phyloP scores from a whole-genome alignment of 1,284 basidiomycete species.

The Cryptococcus amylolentus region DNA sequence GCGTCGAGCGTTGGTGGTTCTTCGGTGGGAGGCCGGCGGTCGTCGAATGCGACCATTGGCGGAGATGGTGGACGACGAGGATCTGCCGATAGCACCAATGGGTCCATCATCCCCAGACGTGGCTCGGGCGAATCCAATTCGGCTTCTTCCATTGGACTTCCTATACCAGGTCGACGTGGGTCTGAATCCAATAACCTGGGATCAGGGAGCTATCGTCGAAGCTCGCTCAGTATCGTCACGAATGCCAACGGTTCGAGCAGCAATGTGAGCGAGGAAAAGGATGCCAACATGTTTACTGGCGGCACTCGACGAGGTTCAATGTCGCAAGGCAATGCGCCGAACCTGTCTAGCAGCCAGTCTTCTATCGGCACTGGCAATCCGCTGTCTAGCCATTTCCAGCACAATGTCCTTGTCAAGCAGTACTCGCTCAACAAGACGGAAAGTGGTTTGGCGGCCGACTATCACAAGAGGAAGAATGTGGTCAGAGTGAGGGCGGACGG shows the following conservation, averaged over 20 bases:
- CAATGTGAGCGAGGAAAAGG: conserved; percentile 27
- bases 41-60: conserved; percentile 7
- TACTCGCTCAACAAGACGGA: conserved; percentile 90
- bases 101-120: not conserved
- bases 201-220: conserved; percentile 5
- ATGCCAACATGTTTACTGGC: conserved; percentile 36
- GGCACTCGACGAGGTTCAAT: conserved; percentile 6
- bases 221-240: conserved; percentile 12
- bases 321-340: not conserved
- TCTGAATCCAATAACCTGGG: conserved; percentile 8
- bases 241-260: conserved; percentile 5
- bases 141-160: not conserved
- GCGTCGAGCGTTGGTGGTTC: conserved; percentile 19
- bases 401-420: conserved; percentile 52
- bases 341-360: conserved; percentile 1
- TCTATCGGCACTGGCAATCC: conserved; percentile 11
- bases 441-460: conserved; percentile 91
- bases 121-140: conserved; percentile 1
- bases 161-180: conserved; percentile 1
- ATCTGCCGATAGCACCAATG: conserved; percentile 8
- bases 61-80: conserved; percentile 7
- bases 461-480: conserved; percentile 88
- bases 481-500: conserved; percentile 90
- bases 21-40: not conserved
- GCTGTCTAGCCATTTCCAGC: conserved; percentile 41